Evolutionary conservation across 768 basidiomycete genomes (phyloP).

Genomic region (Boletus huronensis): DNA sequence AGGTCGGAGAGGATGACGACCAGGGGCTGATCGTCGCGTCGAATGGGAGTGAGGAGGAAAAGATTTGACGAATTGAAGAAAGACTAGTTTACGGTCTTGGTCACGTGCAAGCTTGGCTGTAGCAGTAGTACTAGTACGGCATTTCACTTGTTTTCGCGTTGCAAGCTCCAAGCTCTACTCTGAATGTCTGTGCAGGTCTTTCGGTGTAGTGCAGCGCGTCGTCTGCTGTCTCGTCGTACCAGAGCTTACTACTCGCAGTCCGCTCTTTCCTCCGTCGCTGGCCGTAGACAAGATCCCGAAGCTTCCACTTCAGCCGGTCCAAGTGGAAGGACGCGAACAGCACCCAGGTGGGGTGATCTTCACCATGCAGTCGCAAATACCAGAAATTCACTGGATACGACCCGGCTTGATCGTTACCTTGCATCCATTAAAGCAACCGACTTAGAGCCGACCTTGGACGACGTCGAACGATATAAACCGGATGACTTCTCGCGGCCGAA

Average conservation of each 20-base stretch:
- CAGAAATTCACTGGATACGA: constrained; percentile 37
- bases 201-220: constrained; percentile 12
- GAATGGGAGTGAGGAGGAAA: constrained; percentile 15
- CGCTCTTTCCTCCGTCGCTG: constrained; percentile 12
- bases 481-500: constrained; percentile 36
- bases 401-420: constrained; percentile 54
- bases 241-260: constrained; percentile 27
- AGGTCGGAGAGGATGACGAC: constrained; percentile 55
- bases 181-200: constrained; percentile 24
- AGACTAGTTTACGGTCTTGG: neutral
- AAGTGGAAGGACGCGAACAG: neutral
- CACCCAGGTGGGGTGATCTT: neutral
- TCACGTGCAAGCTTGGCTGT: constrained; percentile 16
- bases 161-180: neutral
- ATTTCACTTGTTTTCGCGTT: neutral
- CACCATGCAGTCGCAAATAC: neutral
- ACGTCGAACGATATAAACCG: constrained; percentile 60
- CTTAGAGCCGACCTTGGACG: constrained; percentile 50
- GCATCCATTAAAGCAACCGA: constrained; percentile 47
- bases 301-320: constrained; percentile 2
- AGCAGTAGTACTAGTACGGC: neutral
- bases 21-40: constrained; percentile 23
- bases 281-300: constrained; percentile 3
- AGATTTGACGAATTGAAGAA: neutral
- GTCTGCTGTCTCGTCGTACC: constrained; percentile 10